These are phyloP conservation scores for Phenoliferia sp. DNA, from an alignment of 1,284 basidiomycete species.

Conservation along the genomic window DNA sequence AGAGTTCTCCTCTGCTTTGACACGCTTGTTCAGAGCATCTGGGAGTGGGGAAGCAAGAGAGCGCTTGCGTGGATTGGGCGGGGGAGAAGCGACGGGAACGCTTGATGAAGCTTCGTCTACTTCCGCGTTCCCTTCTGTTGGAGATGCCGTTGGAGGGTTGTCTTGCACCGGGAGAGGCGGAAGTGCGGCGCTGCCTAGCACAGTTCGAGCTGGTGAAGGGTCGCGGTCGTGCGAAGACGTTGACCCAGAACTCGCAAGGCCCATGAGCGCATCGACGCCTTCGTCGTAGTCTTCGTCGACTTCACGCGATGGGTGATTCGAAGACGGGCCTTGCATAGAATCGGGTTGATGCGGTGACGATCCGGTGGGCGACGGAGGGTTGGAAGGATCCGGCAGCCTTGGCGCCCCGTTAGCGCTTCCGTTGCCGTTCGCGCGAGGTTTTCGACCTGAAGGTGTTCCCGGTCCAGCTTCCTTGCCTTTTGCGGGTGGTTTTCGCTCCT, in stretches of 20 bases:
- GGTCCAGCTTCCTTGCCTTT: not conserved
- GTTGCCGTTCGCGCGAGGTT: slow-evolving; percentile 7
- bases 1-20: too few species aligned
- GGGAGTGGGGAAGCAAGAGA: not conserved
- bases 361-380: not conserved
- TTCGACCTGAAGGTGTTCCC: not conserved
- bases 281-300: slow-evolving; percentile 62
- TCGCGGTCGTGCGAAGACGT: slow-evolving; percentile 2
- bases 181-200: not conserved
- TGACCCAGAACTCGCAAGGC: slow-evolving; percentile 43
- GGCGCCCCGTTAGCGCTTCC: slow-evolving; percentile 2
- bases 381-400: not conserved
- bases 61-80: slow-evolving; percentile 4
- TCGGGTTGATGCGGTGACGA: not conserved
- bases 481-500: slow-evolving; percentile 8
- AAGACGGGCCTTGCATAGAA: not conserved
- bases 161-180: not conserved
- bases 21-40: not conserved
- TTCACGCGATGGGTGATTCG: slow-evolving; percentile 51
- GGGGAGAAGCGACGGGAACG: not conserved
- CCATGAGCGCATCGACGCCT: slow-evolving; percentile 58
- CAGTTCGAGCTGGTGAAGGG: not conserved
- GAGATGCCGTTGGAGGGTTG: not conserved
- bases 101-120: not conserved
- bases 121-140: not conserved